Percentiles rank a stretch among this genome's conserved stretches.
These are phyloP conservation scores for Entomortierella chlamydospora DNA, from an alignment of 192 early-diverging fungal genomes.

Conservation along the genomic window DNA sequence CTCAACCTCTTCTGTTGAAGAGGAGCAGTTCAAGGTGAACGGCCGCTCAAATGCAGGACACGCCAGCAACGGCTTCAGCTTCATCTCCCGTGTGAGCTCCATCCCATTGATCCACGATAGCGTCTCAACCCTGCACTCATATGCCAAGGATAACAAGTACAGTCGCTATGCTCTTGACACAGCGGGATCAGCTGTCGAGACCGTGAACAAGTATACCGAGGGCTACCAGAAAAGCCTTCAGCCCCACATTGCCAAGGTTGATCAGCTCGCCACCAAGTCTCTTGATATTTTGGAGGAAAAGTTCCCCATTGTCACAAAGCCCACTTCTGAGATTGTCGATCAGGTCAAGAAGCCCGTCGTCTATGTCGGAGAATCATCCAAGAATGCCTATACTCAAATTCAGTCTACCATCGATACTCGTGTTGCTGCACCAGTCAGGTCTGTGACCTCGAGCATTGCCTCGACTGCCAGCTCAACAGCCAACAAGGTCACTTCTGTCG, in stretches of 20 bases:
- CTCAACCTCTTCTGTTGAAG: constrained; percentile 65
- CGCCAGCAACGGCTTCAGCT: constrained; percentile 7
- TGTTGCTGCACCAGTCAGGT: constrained; percentile 69
- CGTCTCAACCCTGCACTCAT: constrained; percentile 58
- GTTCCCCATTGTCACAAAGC: constrained; percentile 71
- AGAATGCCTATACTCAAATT: constrained; percentile 66
- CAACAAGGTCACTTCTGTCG: constrained; percentile 27
- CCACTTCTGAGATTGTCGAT: constrained; percentile 70
- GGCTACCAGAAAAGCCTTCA: constrained; percentile 59
- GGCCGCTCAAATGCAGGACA: constrained; percentile 41
- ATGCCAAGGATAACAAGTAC: constrained; percentile 56
- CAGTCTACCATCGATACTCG: constrained; percentile 55
- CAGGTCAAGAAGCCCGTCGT: constrained; percentile 62
- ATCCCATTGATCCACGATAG: constrained; percentile 67
- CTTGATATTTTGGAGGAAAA: constrained; percentile 69
- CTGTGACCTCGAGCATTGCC: constrained; percentile 55
- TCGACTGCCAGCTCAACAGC: constrained; percentile 50
- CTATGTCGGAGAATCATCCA: constrained; percentile 54
- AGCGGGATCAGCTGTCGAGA: constrained; percentile 39
- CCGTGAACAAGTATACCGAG: constrained; percentile 45
- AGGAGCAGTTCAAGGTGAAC: constrained; percentile 47
- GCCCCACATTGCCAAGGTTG: constrained; percentile 65
- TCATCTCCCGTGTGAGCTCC: constrained; percentile 58
- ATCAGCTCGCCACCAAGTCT: constrained; percentile 72
- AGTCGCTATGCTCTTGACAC: constrained; percentile 32